These are phyloP conservation scores for Oryza nivara DNA, from an alignment of 176 grass and related monocot genomes.

Conservation along the genomic window DNA sequence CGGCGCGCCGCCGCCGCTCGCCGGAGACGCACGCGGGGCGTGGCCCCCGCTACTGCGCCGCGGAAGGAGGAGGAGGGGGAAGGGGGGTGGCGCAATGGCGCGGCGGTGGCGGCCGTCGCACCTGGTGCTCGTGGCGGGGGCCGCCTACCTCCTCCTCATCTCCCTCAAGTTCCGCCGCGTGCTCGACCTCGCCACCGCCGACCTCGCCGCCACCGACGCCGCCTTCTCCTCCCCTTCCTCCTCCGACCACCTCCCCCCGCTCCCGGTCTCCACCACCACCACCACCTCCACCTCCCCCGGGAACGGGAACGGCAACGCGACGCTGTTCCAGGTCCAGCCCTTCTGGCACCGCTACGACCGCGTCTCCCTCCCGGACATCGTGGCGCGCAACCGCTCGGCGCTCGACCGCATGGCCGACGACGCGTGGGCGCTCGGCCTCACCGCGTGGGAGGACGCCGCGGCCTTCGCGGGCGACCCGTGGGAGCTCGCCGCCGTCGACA, in stretches of 20 bases:
- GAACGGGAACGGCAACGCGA: neutral
- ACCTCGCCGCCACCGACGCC: conserved; percentile 45
- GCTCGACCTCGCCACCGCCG: conserved; percentile 62
- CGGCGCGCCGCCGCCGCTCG: conserved; percentile 9
- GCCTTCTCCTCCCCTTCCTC: conserved; percentile 50
- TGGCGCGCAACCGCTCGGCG: conserved; percentile 38
- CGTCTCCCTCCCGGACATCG: conserved; percentile 50
- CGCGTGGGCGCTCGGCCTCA: conserved; percentile 79
- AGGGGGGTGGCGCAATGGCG: conserved; percentile 35
- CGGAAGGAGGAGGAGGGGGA: neutral
- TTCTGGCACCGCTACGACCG: conserved; percentile 66
- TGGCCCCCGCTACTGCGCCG: neutral
- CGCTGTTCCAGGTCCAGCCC: conserved; percentile 46
- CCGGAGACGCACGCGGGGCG: conserved; percentile 7
- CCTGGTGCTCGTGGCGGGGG: conserved; percentile 58
- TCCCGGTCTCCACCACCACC: neutral
- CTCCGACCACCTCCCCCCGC: conserved; percentile 40
- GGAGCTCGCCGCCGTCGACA: conserved; percentile 48
- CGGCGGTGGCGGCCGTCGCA: conserved; percentile 76
- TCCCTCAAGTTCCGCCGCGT: conserved; percentile 94
- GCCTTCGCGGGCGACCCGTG: conserved; percentile 48
- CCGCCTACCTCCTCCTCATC: conserved; percentile 76
- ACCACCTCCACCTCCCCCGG: neutral
- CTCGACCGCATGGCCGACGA: conserved; percentile 79
- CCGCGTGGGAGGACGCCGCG: conserved; percentile 69